Conservation (phyloP, 164 flowering plant species). For the Dillenia turbinata region DNA sequence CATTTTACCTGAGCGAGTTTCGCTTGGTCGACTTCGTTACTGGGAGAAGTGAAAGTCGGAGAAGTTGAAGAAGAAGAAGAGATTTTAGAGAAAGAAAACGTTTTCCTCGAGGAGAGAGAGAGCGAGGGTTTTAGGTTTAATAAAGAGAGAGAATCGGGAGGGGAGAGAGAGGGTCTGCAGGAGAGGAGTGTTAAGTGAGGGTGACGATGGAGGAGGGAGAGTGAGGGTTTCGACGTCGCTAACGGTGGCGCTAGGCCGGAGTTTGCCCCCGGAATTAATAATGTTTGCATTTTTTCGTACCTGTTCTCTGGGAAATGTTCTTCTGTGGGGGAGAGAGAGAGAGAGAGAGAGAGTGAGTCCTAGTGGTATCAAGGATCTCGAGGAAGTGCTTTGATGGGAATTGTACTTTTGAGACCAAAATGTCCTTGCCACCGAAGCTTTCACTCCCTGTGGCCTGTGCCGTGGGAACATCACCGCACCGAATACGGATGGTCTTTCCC, state of each 20-base stretch:
- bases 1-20: constrained; percentile 77
- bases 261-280: constrained; percentile 46
- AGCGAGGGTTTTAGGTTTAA: neutral
- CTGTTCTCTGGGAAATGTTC: too few species aligned
- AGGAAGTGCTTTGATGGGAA: too few species aligned
- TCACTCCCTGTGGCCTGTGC: too few species aligned
- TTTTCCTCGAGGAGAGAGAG: constrained; percentile 5
- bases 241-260: constrained; percentile 19
- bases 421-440: too few species aligned
- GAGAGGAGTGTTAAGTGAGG: constrained; percentile 7
- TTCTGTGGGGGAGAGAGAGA: too few species aligned
- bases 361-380: too few species aligned
- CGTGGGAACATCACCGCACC: too few species aligned
- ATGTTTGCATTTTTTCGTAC: constrained; percentile 40
- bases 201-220: constrained; percentile 10
- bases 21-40: constrained; percentile 57
- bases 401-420: too few species aligned
- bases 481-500: too few species aligned
- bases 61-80: constrained; percentile 34
- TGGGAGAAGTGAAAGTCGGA: constrained; percentile 24
- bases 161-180: constrained; percentile 12
- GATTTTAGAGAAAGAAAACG: neutral
- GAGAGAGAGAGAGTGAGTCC: too few species aligned
- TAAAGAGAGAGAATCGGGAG: constrained; percentile 9
- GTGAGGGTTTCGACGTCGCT: constrained; percentile 4